Conservation (phyloP, 805 yeast genomes). For the Kodamaea restingae region DNA sequence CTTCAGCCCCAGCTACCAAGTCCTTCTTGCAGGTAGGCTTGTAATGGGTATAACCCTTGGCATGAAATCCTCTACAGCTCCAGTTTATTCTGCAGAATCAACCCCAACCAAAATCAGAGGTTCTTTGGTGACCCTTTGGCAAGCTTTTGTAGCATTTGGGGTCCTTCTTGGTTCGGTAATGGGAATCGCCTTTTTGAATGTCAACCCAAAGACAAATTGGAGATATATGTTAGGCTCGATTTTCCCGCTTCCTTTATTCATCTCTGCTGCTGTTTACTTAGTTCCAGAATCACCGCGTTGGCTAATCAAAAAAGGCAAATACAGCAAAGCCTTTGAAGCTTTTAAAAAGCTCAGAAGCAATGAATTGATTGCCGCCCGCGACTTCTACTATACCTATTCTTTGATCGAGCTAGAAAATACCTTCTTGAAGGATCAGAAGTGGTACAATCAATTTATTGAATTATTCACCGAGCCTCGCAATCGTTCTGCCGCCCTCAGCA, state of each 20-base stretch:
- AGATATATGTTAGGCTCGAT: constrained; percentile 15
- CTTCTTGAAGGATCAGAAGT: constrained; percentile 7
- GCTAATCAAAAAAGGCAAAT: constrained; percentile 15
- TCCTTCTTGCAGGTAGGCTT: constrained; percentile 12
- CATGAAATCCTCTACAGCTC: constrained; percentile 13
- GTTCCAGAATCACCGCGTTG: constrained; percentile 26
- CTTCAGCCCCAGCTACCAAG: constrained; percentile 9
- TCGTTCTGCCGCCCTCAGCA: constrained; percentile 12
- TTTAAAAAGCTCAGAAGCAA: constrained; percentile 9
- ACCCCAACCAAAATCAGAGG: constrained; percentile 14
- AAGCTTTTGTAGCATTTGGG: constrained; percentile 15
- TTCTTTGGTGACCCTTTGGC: constrained; percentile 13
- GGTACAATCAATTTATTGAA: constrained; percentile 35
- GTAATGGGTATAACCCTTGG: constrained; percentile 15
- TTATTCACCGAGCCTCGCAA: constrained; percentile 25
- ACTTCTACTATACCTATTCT: constrained; percentile 11
- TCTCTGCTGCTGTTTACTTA: constrained; percentile 13
- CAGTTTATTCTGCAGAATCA: constrained; percentile 13
- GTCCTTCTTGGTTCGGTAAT: constrained; percentile 13
- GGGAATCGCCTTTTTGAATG: constrained; percentile 9
- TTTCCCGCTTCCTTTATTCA: constrained; percentile 11
- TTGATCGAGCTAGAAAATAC: constrained; percentile 7
- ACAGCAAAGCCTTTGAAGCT: constrained; percentile 14
- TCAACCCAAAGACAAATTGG: constrained; percentile 11
- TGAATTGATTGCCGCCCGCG: constrained; percentile 12